Conservation (phyloP, 768 basidiomycete genomes). For the Asterophora lycoperdoides region DNA sequence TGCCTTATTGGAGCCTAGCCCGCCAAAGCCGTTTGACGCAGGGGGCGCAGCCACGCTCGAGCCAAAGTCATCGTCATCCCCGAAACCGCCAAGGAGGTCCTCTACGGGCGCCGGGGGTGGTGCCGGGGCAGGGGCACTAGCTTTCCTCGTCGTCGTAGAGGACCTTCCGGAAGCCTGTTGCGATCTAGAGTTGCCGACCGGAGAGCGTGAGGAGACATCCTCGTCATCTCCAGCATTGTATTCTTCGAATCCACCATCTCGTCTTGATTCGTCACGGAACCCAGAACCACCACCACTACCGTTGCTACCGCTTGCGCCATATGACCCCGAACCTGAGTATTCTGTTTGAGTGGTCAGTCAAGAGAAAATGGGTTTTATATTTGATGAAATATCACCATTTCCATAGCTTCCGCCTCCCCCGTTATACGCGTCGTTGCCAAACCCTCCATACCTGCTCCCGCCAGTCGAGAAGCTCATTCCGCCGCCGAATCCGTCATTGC, state of each 20-base stretch:
- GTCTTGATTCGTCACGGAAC: slow-evolving; percentile 55
- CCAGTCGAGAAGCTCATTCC: slow-evolving; percentile 47
- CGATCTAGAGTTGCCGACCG: slow-evolving; percentile 21
- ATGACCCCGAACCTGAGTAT: slow-evolving; percentile 13
- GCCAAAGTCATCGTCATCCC: slow-evolving; percentile 58
- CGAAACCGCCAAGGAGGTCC: slow-evolving; percentile 76
- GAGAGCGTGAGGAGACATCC: slow-evolving; percentile 31
- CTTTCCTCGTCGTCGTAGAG: slow-evolving; percentile 33
- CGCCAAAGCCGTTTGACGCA: slow-evolving; percentile 17
- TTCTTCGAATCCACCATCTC: slow-evolving; percentile 75
- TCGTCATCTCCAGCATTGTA: slow-evolving; percentile 97
- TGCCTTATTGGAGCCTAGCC: slow-evolving; percentile 47
- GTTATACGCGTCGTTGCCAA: slow-evolving; percentile 32
- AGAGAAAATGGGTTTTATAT: background rate
- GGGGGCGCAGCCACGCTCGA: slow-evolving; percentile 28
- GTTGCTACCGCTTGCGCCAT: slow-evolving; percentile 28
- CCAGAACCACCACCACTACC: slow-evolving; percentile 33
- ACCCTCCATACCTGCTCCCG: slow-evolving; percentile 49
- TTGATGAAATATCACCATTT: slow-evolving; percentile 10
- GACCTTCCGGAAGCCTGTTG: slow-evolving; percentile 15
- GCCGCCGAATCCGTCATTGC: slow-evolving; percentile 69
- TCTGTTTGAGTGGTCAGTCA: background rate
- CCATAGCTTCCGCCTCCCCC: slow-evolving; percentile 25
- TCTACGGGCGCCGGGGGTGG: slow-evolving; percentile 43
- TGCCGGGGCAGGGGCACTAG: slow-evolving; percentile 34